Evolutionary conservation across 257 asterid species (phyloP), one percentile per base, ranked within the genome.

Genomic region (Solanum sejunctum): DNA sequence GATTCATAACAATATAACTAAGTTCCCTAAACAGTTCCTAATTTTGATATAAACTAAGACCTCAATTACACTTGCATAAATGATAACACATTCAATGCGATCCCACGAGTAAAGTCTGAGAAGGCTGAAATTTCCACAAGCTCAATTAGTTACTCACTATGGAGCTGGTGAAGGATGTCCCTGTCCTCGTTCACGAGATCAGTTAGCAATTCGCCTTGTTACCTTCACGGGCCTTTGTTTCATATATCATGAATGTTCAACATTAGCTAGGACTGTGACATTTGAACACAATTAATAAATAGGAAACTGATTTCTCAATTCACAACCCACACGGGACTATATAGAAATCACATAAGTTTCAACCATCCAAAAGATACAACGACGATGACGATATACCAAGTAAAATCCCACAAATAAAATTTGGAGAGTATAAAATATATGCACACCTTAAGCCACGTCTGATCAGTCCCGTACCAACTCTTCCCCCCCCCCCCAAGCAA

Each of bases 81-180:
- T 10, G 18, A 17, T 56, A 57, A 57, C 1, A 57, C 20, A 57
- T 1, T 1, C 13, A 18, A 2, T 57, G n/a, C 20, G 10, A 18
- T 57, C 2, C 18, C 6, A 8, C 12, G 10, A 18, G 49, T 0
- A 1, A 4, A 0, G 2, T 20, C 3, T 8, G 12, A 18, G n/a
- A 12, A 8, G 26, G 2, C 8, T 6, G 8, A 2, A 67, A 67
- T 67, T 36, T 67, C 1, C 3, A 2, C 70, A 11, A 64, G 21
- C 73, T 32, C 17, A 36, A 36, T 67, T 15, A 67, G 75, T 16
- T 32, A 58, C 8, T 16, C 75, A 67, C 75, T 3, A 32, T 32
- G 36, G 36, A 32, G 36, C 36, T 32, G 36, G 36, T 3, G 36
- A 32, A 32, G 36, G 36, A 32, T 32, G 3, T 47, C 3, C 20